These are phyloP conservation scores for Rhodamnia argentea DNA, from an alignment of 345 rosid species.

Conservation along the genomic window DNA sequence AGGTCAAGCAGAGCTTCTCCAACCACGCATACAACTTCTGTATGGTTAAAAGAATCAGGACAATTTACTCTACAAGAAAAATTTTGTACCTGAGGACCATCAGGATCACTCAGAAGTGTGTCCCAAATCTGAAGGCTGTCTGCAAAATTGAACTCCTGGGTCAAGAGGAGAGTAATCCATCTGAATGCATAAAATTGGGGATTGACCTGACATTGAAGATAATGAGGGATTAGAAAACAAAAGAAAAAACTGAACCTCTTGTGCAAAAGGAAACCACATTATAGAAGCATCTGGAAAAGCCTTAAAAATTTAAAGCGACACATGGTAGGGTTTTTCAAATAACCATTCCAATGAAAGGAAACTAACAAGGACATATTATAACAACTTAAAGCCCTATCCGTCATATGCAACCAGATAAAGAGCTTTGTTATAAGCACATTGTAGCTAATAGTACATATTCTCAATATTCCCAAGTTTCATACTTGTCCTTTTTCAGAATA, in stretches of 20 bases:
- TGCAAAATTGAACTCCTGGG: constrained; percentile 88
- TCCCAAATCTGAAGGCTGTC: constrained; percentile 96
- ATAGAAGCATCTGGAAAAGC: background rate
- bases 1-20: background rate
- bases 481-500: background rate
- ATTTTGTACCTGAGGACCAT: constrained; percentile 75
- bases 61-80: background rate
- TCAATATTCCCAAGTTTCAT: background rate
- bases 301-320: background rate
- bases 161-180: constrained; percentile 96
- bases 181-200: constrained; percentile 97
- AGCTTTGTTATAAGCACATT: background rate
- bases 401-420: background rate
- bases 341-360: background rate
- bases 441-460: background rate
- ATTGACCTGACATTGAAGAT: constrained; percentile 57
- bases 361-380: background rate
- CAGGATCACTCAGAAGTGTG: constrained; percentile 84
- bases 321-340: background rate
- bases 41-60: background rate
- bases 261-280: background rate
- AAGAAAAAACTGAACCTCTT: background rate
- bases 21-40: background rate
- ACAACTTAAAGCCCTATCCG: background rate
- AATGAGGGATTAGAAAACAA: background rate